Evolutionary conservation across 805 yeast genomes (phyloP).

Genomic region (Jamesozyma rosinii): DNA sequence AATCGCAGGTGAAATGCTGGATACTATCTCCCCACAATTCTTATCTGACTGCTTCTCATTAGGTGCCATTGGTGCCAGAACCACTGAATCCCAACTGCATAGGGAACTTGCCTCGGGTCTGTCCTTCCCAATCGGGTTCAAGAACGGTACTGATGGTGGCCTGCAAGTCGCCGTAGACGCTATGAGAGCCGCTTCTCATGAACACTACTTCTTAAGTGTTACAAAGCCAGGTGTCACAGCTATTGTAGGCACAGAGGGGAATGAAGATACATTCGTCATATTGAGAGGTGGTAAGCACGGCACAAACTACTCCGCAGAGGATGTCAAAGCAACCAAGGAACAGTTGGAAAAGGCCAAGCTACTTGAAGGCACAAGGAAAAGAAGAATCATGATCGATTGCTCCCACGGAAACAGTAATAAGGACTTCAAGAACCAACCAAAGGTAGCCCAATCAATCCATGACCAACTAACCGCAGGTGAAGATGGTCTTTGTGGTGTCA

Average conservation of each 20-base stretch:
- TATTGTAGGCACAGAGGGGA: slow-evolving; percentile 91
- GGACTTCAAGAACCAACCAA: slow-evolving; percentile 87
- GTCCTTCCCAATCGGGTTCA: slow-evolving; percentile 97
- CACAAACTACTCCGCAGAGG: slow-evolving; percentile 75
- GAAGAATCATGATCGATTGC: slow-evolving; percentile 81
- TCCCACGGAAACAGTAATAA: slow-evolving; percentile 94
- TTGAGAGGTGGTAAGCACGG: slow-evolving; percentile 93
- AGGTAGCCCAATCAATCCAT: slow-evolving; percentile 68
- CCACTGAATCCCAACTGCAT: slow-evolving; percentile 95
- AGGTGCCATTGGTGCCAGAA: slow-evolving; percentile 98
- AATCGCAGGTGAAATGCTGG: slow-evolving; percentile 95
- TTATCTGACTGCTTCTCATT: slow-evolving; percentile 85
- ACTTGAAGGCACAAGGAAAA: slow-evolving; percentile 41
- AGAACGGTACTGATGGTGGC: slow-evolving; percentile 95
- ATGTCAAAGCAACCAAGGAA: slow-evolving; percentile 57
- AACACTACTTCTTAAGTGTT: slow-evolving; percentile 90
- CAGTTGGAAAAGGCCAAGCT: slow-evolving; percentile 45
- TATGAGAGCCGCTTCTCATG: slow-evolving; percentile 79
- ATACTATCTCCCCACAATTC: slow-evolving; percentile 94
- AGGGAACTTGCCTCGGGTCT: slow-evolving; percentile 95
- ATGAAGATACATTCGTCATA: slow-evolving; percentile 80
- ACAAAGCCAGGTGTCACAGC: slow-evolving; percentile 96
- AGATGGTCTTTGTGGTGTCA: slow-evolving; percentile 74
- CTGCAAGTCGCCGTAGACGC: slow-evolving; percentile 94
- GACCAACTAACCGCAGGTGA: slow-evolving; percentile 74